Evolutionary conservation across 2,329 filamentous ascomycete species (phyloP).

Genomic region (Xylariales sp.): DNA sequence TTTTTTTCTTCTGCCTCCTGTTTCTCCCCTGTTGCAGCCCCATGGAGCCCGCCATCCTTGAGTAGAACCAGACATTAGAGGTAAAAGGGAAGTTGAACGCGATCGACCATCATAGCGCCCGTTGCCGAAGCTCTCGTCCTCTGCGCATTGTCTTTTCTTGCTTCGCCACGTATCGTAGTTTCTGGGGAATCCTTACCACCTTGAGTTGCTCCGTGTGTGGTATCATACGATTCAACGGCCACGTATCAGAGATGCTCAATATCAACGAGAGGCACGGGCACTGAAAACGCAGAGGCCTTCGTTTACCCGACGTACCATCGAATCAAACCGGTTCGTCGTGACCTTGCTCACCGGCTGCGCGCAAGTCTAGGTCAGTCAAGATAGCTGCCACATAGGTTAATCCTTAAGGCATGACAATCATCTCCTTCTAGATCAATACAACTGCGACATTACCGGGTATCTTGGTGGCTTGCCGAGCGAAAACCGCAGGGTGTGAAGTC

Average conservation of each 20-base stretch:
- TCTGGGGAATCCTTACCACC: slow-evolving; percentile 39
- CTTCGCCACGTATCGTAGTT: slow-evolving; percentile 22
- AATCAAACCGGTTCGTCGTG: slow-evolving; percentile 4
- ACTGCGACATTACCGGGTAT: slow-evolving; percentile 25
- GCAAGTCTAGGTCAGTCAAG: slow-evolving; percentile 31
- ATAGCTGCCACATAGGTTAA: slow-evolving; percentile 11
- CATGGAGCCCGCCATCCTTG: slow-evolving; percentile 13
- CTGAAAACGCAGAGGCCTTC: slow-evolving; percentile 5
- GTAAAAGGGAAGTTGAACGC: slow-evolving; percentile 14
- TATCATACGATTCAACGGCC: slow-evolving; percentile 18
- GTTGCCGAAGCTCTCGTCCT: slow-evolving; percentile 7
- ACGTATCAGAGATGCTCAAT: slow-evolving; percentile 18
- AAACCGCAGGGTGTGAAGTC: slow-evolving; percentile 24
- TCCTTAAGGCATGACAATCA: slow-evolving; percentile 6
- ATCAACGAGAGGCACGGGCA: slow-evolving; percentile 12
- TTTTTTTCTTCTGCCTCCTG: slow-evolving; percentile 17
- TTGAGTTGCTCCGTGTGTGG: slow-evolving; percentile 29
- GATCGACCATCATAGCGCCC: slow-evolving; percentile 26
- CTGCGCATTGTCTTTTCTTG: slow-evolving; percentile 17
- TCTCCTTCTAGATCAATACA: slow-evolving; percentile 26
- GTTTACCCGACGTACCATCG: slow-evolving; percentile 12
- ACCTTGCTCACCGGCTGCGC: slow-evolving; percentile 13
- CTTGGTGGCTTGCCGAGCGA: slow-evolving; percentile 19
- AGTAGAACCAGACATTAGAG: slow-evolving; percentile 24
- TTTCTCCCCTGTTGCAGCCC: slow-evolving; percentile 24